phyloP scores from a whole-genome alignment of 768 basidiomycete genomes.

The Mycena rosella region DNA sequence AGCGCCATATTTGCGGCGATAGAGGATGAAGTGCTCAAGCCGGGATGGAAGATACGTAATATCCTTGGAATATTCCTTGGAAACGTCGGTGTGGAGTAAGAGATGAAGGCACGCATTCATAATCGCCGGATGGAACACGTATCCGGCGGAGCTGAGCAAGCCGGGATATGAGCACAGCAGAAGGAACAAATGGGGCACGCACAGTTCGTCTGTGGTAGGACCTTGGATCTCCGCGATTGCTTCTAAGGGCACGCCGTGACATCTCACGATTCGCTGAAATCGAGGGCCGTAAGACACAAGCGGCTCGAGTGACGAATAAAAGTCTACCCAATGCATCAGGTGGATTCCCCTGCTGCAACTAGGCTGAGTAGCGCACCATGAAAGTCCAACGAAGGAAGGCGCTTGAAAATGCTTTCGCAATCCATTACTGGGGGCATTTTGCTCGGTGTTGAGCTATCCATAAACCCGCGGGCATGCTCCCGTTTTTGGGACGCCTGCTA shows the following conservation, averaged over 20 bases:
- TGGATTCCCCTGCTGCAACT: background rate
- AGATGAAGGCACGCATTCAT: slow-evolving; percentile 21
- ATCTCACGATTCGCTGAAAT: slow-evolving; percentile 14
- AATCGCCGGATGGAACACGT: slow-evolving; percentile 4
- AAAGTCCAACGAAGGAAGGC: background rate
- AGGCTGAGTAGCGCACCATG: background rate
- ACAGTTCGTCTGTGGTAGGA: slow-evolving; percentile 7
- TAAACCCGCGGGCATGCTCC: slow-evolving; percentile 27
- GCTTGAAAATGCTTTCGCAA: slow-evolving; percentile 2
- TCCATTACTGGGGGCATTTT: background rate
- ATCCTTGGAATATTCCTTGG: slow-evolving; percentile 6
- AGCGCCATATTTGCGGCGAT: background rate
- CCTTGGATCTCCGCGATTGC: slow-evolving; percentile 15
- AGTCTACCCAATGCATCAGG: slow-evolving; percentile 1
- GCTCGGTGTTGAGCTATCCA: slow-evolving; percentile 4
- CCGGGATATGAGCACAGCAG: background rate
- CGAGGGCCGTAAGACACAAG: slow-evolving; percentile 13
- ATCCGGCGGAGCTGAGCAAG: background rate
- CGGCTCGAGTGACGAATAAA: slow-evolving; percentile 20
- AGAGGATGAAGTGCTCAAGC: slow-evolving; percentile 10
- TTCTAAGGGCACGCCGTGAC: slow-evolving; percentile 18
- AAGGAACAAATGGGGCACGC: background rate
- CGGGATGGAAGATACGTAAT: slow-evolving; percentile 20
- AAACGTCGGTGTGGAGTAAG: slow-evolving; percentile 5
- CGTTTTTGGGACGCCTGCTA: slow-evolving; percentile 6